Evolutionary conservation across 352 stramenopile genomes (phyloP).

Genomic region (Phytophthora pluvialis): DNA sequence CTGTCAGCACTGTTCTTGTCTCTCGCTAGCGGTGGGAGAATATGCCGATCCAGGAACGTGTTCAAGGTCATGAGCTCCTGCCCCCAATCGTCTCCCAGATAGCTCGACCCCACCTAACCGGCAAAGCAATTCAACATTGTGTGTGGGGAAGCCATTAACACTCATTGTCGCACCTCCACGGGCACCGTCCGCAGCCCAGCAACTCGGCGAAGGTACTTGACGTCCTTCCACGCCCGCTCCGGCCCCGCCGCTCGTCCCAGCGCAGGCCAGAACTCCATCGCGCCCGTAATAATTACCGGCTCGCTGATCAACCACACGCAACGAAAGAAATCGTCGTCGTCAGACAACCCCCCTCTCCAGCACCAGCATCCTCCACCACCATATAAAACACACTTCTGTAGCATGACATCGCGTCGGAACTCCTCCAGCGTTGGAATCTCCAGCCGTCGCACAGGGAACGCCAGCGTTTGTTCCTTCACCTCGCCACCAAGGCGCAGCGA

Average conservation of each 20-base stretch:
- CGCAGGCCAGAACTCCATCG: constrained; percentile 86
- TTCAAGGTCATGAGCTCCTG: constrained; percentile 85
- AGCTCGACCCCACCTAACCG: constrained; percentile 73
- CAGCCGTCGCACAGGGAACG: constrained; percentile 52
- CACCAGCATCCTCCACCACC: not conserved
- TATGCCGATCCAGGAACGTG: constrained; percentile 76
- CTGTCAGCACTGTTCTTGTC: not conserved
- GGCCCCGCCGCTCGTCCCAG: constrained; percentile 43
- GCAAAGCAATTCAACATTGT: not conserved
- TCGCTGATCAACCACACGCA: constrained; percentile 36
- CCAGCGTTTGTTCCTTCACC: constrained; percentile 18
- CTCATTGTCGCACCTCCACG: constrained; percentile 58
- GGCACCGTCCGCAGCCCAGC: constrained; percentile 79
- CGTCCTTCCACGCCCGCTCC: constrained; percentile 56
- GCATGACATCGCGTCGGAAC: constrained; percentile 65
- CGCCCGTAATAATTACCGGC: constrained; percentile 76
- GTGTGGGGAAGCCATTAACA: not conserved
- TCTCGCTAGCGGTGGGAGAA: constrained; percentile 27
- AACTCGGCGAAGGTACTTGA: constrained; percentile 77
- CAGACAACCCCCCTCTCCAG: not conserved
- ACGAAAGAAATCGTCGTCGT: not conserved
- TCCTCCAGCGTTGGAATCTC: constrained; percentile 60
- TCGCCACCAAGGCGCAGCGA: not conserved
- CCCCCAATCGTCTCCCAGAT: constrained; percentile 80
- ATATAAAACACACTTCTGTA: constrained; percentile 46